phyloP scores from a whole-genome alignment of 345 rosid genomes.

The Salix arbutifolia region DNA sequence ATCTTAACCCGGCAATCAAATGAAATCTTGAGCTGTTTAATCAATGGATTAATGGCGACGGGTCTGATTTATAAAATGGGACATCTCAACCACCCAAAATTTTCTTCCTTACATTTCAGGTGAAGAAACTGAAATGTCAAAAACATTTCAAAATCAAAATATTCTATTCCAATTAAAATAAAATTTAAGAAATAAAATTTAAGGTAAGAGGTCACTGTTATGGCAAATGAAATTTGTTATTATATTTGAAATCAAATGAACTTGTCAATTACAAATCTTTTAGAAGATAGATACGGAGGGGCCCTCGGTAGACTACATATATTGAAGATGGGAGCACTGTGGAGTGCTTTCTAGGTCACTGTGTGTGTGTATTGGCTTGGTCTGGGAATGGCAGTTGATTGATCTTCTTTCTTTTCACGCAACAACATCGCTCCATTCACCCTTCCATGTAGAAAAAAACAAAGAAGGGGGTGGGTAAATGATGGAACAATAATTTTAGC shows the following conservation, averaged over 20 bases:
- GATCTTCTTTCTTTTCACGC: no score
- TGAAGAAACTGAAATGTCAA: not conserved
- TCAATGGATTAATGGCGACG: conserved; percentile 10
- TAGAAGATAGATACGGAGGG: not conserved
- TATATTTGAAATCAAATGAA: not conserved
- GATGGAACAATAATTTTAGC: no score
- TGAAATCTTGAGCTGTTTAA: conserved; percentile 11
- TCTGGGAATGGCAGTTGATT: no score
- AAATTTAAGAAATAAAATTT: no score
- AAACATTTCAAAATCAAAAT: no score
- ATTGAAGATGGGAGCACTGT: no score
- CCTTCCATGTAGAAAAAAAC: no score
- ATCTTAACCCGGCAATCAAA: not conserved
- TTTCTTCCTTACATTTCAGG: not conserved
- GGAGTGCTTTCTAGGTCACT: no score
- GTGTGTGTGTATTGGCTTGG: no score
- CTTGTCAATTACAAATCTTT: not conserved
- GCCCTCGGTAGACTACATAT: not conserved
- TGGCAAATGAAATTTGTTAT: not conserved
- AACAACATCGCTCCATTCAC: no score
- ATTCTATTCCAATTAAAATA: no score
- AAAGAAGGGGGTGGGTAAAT: no score
- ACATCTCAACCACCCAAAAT: conserved; percentile 23
- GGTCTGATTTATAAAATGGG: conserved; percentile 1
- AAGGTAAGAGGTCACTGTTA: not conserved